phyloP scores from a whole-genome alignment of 176 grass and related monocot genomes.

The Metroxylon sagu region DNA sequence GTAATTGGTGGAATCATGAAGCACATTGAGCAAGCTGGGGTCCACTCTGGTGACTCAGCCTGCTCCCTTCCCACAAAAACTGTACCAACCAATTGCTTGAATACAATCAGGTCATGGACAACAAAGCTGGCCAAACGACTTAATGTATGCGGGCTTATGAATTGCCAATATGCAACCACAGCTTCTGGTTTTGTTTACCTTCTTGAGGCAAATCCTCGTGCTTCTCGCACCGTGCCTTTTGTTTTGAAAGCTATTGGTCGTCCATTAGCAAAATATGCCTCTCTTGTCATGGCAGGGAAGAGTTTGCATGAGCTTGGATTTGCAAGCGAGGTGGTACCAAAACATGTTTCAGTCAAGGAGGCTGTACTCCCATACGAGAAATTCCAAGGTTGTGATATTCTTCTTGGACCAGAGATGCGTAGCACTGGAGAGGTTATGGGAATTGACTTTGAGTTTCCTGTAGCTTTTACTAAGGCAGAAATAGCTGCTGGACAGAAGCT shows the following conservation, averaged over 20 bases:
- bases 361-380: slow-evolving; percentile 95
- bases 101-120: slow-evolving; percentile 87
- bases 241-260: slow-evolving; percentile 97
- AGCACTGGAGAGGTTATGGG: slow-evolving; percentile 99
- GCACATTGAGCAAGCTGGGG: slow-evolving; percentile 96
- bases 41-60: slow-evolving; percentile 96
- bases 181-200: slow-evolving; percentile 77
- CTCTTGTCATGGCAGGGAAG: slow-evolving; percentile 88
- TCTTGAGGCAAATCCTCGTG: slow-evolving; percentile 87
- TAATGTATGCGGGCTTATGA: slow-evolving; percentile 91
- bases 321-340: slow-evolving; percentile 78
- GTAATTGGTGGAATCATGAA: slow-evolving; percentile 99
- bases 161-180: slow-evolving; percentile 95
- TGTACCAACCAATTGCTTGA: slow-evolving; percentile 49
- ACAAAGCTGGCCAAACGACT: slow-evolving; percentile 69
- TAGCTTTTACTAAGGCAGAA: slow-evolving; percentile 93
- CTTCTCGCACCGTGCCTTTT: slow-evolving; percentile 94
- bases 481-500: slow-evolving; percentile 96
- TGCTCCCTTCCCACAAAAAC: slow-evolving; percentile 98
- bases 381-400: slow-evolving; percentile 97
- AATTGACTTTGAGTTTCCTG: slow-evolving; percentile 78
- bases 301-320: slow-evolving; percentile 69
- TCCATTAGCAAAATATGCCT: slow-evolving; percentile 96
- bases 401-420: slow-evolving; percentile 98
- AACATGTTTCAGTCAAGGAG: slow-evolving; percentile 94